Conservation (phyloP, 1,284 basidiomycete genomes). For the Papiliotrema laurentii region DNA sequence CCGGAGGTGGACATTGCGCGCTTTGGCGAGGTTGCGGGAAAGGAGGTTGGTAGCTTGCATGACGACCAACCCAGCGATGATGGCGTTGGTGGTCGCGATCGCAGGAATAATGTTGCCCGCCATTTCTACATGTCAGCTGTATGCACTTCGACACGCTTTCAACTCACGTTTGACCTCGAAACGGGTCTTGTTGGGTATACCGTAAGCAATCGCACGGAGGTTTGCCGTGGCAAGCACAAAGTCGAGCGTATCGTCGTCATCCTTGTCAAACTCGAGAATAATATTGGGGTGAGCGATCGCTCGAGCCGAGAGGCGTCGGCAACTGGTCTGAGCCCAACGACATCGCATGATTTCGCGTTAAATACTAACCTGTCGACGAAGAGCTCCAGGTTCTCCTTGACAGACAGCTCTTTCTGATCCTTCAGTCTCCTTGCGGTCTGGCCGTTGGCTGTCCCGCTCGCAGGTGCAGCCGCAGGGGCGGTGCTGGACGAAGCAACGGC, state of each 20-base stretch:
- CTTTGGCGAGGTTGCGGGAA: conserved; percentile 37
- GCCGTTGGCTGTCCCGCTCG: conserved; percentile 1
- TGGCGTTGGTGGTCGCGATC: conserved; percentile 97
- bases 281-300: conserved; percentile 67
- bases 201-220: conserved; percentile 82
- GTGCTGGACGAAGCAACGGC: background rate
- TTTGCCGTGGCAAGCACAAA: conserved; percentile 95
- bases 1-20: conserved; percentile 69
- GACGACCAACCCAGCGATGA: conserved; percentile 90
- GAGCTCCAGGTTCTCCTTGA: conserved; percentile 74
- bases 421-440: conserved; percentile 52
- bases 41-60: conserved; percentile 85
- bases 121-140: conserved; percentile 66
- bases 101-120: conserved; percentile 99
- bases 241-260: conserved; percentile 93
- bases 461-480: conserved; percentile 13
- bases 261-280: conserved; percentile 88
- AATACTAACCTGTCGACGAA: conserved; percentile 73
- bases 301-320: conserved; percentile 70
- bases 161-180: conserved; percentile 89
- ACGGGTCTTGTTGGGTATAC: conserved; percentile 80
- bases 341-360: background rate
- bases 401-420: conserved; percentile 69
- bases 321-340: conserved; percentile 53
- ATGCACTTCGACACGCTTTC: background rate